These are phyloP conservation scores for Cucurbita maxima DNA, from an alignment of 306 rosid species.

Conservation along the genomic window DNA sequence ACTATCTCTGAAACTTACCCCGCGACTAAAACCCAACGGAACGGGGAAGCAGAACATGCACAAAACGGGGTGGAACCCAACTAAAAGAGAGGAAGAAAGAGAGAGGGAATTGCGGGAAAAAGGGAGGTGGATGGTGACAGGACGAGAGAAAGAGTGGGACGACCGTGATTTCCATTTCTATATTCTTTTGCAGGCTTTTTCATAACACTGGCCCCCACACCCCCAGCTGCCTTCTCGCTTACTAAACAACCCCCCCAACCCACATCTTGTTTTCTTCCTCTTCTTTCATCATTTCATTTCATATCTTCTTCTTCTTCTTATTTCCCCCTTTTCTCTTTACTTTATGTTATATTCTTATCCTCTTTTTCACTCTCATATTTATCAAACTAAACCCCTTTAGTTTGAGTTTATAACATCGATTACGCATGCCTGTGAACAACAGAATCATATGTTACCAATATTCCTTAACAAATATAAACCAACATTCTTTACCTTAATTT, in stretches of 20 bases:
- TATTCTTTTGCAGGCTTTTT: conserved; percentile 80
- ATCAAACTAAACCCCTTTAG: too few species aligned
- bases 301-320: background rate
- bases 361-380: too few species aligned
- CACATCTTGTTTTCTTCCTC: background rate
- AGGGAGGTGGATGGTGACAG: conserved; percentile 52
- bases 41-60: too few species aligned
- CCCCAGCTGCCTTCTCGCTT: conserved; percentile 10
- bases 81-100: background rate
- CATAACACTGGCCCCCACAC: conserved; percentile 29
- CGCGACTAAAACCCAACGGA: background rate
- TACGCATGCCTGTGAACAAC: background rate
- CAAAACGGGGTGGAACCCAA: too few species aligned
- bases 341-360: too few species aligned
- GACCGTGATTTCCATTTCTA: conserved; percentile 78
- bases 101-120: conserved; percentile 65
- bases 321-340: too few species aligned
- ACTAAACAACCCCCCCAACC: conserved; percentile 10
- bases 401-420: background rate
- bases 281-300: background rate
- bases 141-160: conserved; percentile 46
- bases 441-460: background rate
- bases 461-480: too few species aligned
- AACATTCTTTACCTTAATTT: too few species aligned
- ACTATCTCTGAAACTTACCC: too few species aligned